These are phyloP conservation scores for Diospyros kaki DNA, from an alignment of 148 eudicot species.

Conservation along the genomic window DNA sequence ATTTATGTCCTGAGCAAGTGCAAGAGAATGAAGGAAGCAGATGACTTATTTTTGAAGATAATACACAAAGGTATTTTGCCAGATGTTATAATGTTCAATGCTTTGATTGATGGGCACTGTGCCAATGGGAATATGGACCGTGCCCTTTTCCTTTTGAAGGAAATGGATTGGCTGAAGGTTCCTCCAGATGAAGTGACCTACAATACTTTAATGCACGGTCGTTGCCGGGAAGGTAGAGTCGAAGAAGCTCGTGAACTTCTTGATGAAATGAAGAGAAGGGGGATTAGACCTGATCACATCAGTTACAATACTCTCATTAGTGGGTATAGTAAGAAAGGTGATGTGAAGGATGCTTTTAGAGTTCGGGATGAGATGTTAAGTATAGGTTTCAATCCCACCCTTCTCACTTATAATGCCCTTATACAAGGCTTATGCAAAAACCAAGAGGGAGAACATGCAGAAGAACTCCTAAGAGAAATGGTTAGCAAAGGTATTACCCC, in stretches of 20 bases:
- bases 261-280: conserved; percentile 64
- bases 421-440: conserved; percentile 71
- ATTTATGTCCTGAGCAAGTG: conserved; percentile 56
- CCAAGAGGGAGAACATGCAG: conserved; percentile 48
- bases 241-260: conserved; percentile 63
- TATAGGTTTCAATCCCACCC: conserved; percentile 63
- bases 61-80: conserved; percentile 39
- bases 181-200: conserved; percentile 72
- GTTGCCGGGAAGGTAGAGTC: conserved; percentile 54
- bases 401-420: conserved; percentile 70
- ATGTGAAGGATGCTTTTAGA: conserved; percentile 58
- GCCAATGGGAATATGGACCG: conserved; percentile 41
- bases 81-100: conserved; percentile 69
- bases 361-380: conserved; percentile 66
- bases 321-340: conserved; percentile 73
- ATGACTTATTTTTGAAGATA: conserved; percentile 46
- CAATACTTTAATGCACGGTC: conserved; percentile 72
- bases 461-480: conserved; percentile 67
- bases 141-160: conserved; percentile 43
- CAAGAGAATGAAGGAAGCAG: conserved; percentile 63
- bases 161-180: conserved; percentile 52
- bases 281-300: conserved; percentile 63
- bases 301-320: conserved; percentile 70
- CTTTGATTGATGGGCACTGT: conserved; percentile 70
- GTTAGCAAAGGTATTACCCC: conserved; percentile 59